Evolutionary conservation across 164 flowering plant species (phyloP).

Genomic region (Brasenia schreberi): DNA sequence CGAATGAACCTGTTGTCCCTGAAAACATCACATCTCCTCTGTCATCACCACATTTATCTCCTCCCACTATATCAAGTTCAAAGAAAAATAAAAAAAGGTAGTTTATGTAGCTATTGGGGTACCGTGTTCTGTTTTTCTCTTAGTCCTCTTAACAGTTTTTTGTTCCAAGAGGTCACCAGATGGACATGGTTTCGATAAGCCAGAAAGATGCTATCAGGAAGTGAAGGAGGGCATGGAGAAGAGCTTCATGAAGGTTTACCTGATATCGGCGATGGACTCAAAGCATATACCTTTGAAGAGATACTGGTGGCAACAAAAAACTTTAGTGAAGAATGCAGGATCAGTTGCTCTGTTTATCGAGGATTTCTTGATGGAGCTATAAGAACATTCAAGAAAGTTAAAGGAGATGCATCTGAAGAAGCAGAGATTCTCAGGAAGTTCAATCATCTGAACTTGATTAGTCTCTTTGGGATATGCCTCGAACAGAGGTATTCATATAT

Average conservation of each 20-base stretch:
- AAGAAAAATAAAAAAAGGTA: slow-evolving; percentile 27
- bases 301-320: background rate
- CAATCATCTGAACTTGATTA: slow-evolving; percentile 56
- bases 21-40: slow-evolving; percentile 23
- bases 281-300: slow-evolving; percentile 44
- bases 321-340: slow-evolving; percentile 8
- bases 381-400: slow-evolving; percentile 35
- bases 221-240: slow-evolving; percentile 14
- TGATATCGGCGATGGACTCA: slow-evolving; percentile 26
- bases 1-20: slow-evolving; percentile 30
- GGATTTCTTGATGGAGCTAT: slow-evolving; percentile 24
- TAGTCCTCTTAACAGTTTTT: slow-evolving; percentile 13
- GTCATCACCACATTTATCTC: slow-evolving; percentile 11
- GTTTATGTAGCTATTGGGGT: slow-evolving; percentile 32
- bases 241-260: slow-evolving; percentile 27
- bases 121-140: slow-evolving; percentile 14
- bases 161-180: slow-evolving; percentile 11
- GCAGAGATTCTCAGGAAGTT: slow-evolving; percentile 33
- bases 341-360: slow-evolving; percentile 39
- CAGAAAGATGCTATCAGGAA: background rate
- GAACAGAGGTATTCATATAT: slow-evolving; percentile 28
- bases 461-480: slow-evolving; percentile 37
- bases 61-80: slow-evolving; percentile 12
- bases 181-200: background rate
- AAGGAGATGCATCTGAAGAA: slow-evolving; percentile 31